Evolutionary conservation across 208 protist genomes (phyloP), one percentile per base, ranked within the genome.

Genomic region (Trypanosomatidae sp.): DNA sequence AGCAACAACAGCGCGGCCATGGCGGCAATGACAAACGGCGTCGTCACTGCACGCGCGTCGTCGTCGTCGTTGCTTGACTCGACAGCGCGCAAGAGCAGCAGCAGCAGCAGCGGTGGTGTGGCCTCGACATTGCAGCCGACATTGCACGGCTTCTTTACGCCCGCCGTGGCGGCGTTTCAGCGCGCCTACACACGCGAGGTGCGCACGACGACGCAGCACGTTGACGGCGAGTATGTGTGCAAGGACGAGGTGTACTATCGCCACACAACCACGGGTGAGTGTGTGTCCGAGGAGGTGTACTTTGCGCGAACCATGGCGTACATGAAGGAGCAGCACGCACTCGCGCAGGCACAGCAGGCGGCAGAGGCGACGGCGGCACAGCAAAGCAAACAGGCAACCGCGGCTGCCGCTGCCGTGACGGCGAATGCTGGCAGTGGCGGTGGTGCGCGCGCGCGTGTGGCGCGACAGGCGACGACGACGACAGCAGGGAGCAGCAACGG

Each of bases 201-300:
- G 42, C 48, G 57, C 24, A 86, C 71, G 6, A 64, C 87, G 15
- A 84, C 53, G 43, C 66, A 66, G 22, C 33, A 77, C 23, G 57
- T 58, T 19, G 32, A 77, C 32, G 79, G 60, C 27, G 79, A 85
- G 61, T 89, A 86, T 55, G 42, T 86, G 33, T 88, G 70, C 43
- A 33, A 43, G 15, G 79, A 93, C 43, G 48, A 62, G 16, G 33
- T 70, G 22, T 44, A 45, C 24, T 93, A 86, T 54, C 45, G 35
- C 4, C 33, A 47, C 35, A 66, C 33, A n/a, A 19, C n/a, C 15
- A 80, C 55, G 0, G 57, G 51, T 0, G 71, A 84, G n/a, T 25
- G 68, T 3, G 56, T 93, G 42, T 74, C 59, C 8, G 72, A 85
- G 58, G 68, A 76, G 24, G 77, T 73, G 33, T 93, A 79, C 48